Percentiles rank a stretch among this genome's conserved stretches.
Evolutionary conservation across 352 stramenopile species (phyloP).

Genomic region (Phytopythium delawarense): DNA sequence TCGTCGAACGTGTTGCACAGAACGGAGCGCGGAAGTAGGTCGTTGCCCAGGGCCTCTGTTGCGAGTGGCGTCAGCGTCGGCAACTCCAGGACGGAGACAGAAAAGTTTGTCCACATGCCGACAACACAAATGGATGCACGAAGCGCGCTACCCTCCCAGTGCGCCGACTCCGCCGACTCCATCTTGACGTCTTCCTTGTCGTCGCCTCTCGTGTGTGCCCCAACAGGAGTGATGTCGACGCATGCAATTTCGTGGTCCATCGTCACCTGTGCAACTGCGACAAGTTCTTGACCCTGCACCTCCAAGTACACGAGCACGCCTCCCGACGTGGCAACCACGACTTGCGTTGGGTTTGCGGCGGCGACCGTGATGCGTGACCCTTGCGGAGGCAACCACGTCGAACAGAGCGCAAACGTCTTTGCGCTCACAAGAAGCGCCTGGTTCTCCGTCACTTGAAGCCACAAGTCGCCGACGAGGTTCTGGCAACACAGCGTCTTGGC

Average conservation of each 20-base stretch:
- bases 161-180: slow-evolving; percentile 23
- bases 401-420: slow-evolving; percentile 48
- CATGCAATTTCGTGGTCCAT: slow-evolving; percentile 96
- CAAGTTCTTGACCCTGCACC: slow-evolving; percentile 50
- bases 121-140: slow-evolving; percentile 71
- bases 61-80: slow-evolving; percentile 65
- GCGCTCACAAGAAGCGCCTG: slow-evolving; percentile 89
- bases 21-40: slow-evolving; percentile 85
- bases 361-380: slow-evolving; percentile 79
- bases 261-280: slow-evolving; percentile 52
- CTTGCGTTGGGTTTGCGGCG: slow-evolving; percentile 87
- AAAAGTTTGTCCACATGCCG: slow-evolving; percentile 93
- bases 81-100: slow-evolving; percentile 82
- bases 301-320: slow-evolving; percentile 91
- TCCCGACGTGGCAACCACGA: slow-evolving; percentile 89
- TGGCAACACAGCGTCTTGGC: slow-evolving; percentile 91
- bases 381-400: slow-evolving; percentile 72
- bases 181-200: slow-evolving; percentile 62
- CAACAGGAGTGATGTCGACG: slow-evolving; percentile 83
- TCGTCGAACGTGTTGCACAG: slow-evolving; percentile 85
- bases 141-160: slow-evolving; percentile 58
- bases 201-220: slow-evolving; percentile 3
- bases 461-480: slow-evolving; percentile 87
- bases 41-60: slow-evolving; percentile 72
- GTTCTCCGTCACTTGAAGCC: slow-evolving; percentile 93